phyloP scores from a whole-genome alignment of 2,329 filamentous ascomycete genomes.

The Sporothrix luriei region DNA sequence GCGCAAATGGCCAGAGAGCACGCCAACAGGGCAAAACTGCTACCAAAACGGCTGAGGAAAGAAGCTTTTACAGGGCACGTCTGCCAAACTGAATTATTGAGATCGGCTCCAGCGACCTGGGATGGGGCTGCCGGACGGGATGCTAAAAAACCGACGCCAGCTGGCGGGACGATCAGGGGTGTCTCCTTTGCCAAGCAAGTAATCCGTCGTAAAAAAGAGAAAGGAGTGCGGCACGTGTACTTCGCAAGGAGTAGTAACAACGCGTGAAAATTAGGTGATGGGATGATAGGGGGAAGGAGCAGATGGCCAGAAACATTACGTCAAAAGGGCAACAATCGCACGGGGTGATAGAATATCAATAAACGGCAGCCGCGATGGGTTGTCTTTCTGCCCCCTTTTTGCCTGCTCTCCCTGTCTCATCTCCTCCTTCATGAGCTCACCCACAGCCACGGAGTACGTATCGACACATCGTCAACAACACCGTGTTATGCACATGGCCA shows the following conservation, averaged over 20 bases:
- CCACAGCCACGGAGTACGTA: background rate
- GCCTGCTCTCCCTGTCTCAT: background rate
- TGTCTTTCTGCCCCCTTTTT: background rate
- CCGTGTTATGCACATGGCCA: background rate
- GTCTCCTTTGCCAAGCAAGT: constrained; percentile 2
- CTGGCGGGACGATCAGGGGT: constrained; percentile 34
- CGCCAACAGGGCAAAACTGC: constrained; percentile 9
- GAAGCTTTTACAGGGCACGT: constrained; percentile 23
- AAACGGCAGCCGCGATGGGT: background rate
- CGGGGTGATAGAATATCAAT: constrained; percentile 4
- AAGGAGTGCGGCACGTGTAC: background rate
- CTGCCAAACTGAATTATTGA: constrained; percentile 22
- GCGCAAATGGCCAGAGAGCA: background rate
- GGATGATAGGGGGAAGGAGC: background rate
- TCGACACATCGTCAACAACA: background rate
- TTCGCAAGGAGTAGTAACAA: no score
- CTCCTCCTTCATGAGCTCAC: background rate
- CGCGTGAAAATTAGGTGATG: constrained; percentile 8
- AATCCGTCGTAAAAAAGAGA: no score
- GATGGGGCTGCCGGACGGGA: constrained; percentile 31
- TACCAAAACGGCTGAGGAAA: constrained; percentile 10
- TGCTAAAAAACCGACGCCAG: constrained; percentile 32
- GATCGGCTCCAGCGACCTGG: constrained; percentile 34
- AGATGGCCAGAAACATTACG: background rate
- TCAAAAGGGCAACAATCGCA: constrained; percentile 5